Evolutionary conservation across 169 alveolate species (phyloP), one percentile per base, ranked within the genome.

Genomic region (Amoebophrya sp.): DNA sequence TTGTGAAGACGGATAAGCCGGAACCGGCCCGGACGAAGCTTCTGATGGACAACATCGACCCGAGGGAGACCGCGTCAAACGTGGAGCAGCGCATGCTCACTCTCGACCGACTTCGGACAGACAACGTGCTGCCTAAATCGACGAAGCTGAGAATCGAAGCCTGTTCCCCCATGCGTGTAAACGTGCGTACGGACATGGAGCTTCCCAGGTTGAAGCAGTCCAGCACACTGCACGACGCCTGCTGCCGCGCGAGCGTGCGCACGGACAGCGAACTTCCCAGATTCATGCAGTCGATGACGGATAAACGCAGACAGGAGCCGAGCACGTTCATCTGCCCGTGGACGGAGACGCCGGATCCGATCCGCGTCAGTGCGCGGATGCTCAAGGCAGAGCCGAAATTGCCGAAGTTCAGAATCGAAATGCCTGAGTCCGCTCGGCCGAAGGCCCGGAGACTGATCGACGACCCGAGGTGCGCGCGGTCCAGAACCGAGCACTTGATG

Each of bases 391-490:
- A 88, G 2, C 90, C 90, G 40, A 88, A 1, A n/a, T 40, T n/a
- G 53, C 32, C 29, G 23, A 88, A 29, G 35, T 40, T 40, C 23
- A 14, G 23, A 1, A 88, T n/a, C 7, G 54, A 35, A 0, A 88
- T 38, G 40, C 54, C 53, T 40, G 55, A 40, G n/a, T n/a, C 91
- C 93, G 14, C n/a, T 3, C 91, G 33, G n/a, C 35, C 77, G 91
- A 66, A 41, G 77, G n/a, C 3, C 38, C 91, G 54, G 77, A 89
- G 40, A 2, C 53, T n/a, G 77, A 23, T 38, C 53, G 91, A 89
- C 66, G 66, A 38, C n/a, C 77, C 91, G 35, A 39, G 10, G 91
- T n/a, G 23, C 29, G 39, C 54, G 77, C 32, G 39, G 91, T 89
- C 91, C 23, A 39, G 7, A 33, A 89, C 39, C 33, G 91, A 89